phyloP scores from a whole-genome alignment of 1,284 basidiomycete species.

The Mycena citricolor region DNA sequence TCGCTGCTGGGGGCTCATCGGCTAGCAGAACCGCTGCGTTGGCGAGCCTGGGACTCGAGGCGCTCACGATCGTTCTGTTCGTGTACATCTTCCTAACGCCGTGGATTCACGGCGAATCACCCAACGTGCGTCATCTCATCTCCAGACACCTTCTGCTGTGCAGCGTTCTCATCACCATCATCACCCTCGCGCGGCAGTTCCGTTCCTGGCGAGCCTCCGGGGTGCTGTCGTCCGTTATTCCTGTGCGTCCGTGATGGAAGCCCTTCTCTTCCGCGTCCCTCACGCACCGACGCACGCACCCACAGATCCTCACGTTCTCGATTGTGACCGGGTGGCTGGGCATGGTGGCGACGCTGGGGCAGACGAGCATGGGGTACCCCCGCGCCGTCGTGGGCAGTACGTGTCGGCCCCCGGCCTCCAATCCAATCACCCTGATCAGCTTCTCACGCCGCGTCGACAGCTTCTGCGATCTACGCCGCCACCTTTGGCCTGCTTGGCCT shows the following conservation, averaged over 20 bases:
- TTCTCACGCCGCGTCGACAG: constrained; percentile 36
- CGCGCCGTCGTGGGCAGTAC: constrained; percentile 63
- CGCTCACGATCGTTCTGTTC: constrained; percentile 64
- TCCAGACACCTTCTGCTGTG: constrained; percentile 23
- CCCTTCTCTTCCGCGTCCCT: constrained; percentile 3
- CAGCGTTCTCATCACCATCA: background rate
- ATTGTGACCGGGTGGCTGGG: constrained; percentile 70
- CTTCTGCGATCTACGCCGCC: constrained; percentile 65
- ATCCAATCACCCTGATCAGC: constrained; percentile 14
- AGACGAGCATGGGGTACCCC: constrained; percentile 59
- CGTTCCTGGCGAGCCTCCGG: constrained; percentile 62
- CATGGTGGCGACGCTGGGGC: constrained; percentile 58
- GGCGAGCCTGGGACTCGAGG: constrained; percentile 49
- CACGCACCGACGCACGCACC: no score
- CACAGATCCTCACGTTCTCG: constrained; percentile 57
- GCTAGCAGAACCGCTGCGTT: constrained; percentile 48
- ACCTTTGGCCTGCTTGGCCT: constrained; percentile 70
- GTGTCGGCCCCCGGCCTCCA: constrained; percentile 22
- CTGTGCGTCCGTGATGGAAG: constrained; percentile 35
- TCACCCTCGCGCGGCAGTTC: constrained; percentile 42
- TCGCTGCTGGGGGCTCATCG: constrained; percentile 31
- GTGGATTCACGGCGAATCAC: constrained; percentile 60
- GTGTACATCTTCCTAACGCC: constrained; percentile 68
- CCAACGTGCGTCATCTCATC: constrained; percentile 59
- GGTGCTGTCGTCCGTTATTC: constrained; percentile 57